Percentiles rank a stretch among this genome's conserved stretches.
Evolutionary conservation across 129 eudicot species (phyloP).

Genomic region (Pseudognaphalium luteoalbum): DNA sequence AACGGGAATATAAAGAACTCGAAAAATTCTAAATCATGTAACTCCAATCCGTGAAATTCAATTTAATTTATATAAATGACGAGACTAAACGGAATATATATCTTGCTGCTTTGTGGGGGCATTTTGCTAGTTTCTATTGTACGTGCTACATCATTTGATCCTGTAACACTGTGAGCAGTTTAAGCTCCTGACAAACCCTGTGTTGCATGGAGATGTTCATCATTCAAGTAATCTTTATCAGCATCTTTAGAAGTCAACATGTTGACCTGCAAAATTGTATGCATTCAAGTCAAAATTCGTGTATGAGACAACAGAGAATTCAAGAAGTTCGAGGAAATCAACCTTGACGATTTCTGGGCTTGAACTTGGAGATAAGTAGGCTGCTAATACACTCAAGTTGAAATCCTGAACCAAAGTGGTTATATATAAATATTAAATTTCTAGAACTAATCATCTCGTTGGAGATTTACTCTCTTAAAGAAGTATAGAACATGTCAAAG

Average conservation of each 20-base stretch:
- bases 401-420: slow-evolving; percentile 54
- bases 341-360: slow-evolving; percentile 92
- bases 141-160: neutral
- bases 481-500: neutral
- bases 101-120: too few relatives aligned
- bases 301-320: neutral
- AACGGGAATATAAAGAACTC: too few relatives aligned
- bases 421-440: too few relatives aligned
- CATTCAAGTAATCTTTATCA: slow-evolving; percentile 38
- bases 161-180: slow-evolving; percentile 4
- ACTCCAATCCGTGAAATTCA: too few relatives aligned
- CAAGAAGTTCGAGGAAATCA: neutral
- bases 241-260: slow-evolving; percentile 56
- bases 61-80: too few relatives aligned
- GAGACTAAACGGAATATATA: too few relatives aligned
- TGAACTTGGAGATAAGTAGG: slow-evolving; percentile 76
- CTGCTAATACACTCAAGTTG: slow-evolving; percentile 87
- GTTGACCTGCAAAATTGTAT: slow-evolving; percentile 30
- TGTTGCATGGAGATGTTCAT: slow-evolving; percentile 32
- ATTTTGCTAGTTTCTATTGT: too few relatives aligned
- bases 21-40: too few relatives aligned
- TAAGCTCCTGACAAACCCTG: slow-evolving; percentile 58
- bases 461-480: too few relatives aligned
- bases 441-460: too few relatives aligned
- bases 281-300: slow-evolving; percentile 3